Base-by-base conservation (phyloP, 139 green algal genomes). In the Dunaliella primolecta region DNA sequence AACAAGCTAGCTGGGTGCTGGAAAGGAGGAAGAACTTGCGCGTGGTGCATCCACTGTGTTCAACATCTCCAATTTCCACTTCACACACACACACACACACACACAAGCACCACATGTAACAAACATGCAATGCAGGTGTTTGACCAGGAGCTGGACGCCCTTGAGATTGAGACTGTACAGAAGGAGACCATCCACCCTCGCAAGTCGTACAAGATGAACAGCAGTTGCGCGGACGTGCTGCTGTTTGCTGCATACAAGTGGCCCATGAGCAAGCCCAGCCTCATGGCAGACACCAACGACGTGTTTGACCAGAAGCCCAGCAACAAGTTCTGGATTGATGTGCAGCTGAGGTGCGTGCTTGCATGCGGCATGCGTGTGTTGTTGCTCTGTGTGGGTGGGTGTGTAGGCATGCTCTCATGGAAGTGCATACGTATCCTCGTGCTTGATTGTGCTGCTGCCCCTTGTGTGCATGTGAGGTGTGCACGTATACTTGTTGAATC, bases 171-270 rank as follows among this genome's bases (percentile, higher is more conserved):
- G 94, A 99, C 97, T 31, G 97, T 99, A 85, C 97, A 99, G 92
- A 99, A 99, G 94, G 97, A 99, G 93, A 99, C 97, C 56, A 99
- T 99, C 88, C 97, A 99, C 91, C 97, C 97, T 56, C 93, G 97
- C 84, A 99, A 99, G 93, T 96, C 88, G 33, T 99, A 99, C 93
- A 99, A 99, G 93, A 99, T 99, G 97, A 99, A 99, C 92, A 94
- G 87, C 36, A 96, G 91, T 0, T 98, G 95, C 90, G 96, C 97
- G 0, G 97, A 99, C 93, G 97, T 99, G 83, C 94, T 99, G 83
- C 95, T 99, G 38, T 99, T 99, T 89, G 96, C 96, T 25, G 96
- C 96, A 29, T 98, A 98, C 93, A 98, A 97, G 91, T 99, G 97
- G 97, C 86, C 86, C 71, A 97, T 99, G 87, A 96, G 84, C 89